These are phyloP conservation scores for Leptographium procerum DNA, from an alignment of 2,329 filamentous ascomycete genomes.

Conservation along the genomic window DNA sequence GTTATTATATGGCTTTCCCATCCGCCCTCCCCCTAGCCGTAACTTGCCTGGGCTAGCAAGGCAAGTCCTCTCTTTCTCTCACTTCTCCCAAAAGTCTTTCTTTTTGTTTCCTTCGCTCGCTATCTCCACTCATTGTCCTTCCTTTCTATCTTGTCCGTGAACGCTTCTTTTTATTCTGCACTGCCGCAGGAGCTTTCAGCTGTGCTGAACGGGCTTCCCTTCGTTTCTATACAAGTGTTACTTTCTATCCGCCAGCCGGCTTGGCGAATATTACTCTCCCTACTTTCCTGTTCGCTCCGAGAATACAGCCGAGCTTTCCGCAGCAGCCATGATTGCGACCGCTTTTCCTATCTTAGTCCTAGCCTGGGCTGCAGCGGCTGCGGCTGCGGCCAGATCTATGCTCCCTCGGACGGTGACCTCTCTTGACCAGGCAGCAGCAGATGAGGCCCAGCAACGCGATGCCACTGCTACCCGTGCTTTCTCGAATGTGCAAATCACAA, in stretches of 20 bases:
- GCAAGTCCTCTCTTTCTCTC: not conserved
- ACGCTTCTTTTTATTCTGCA: not conserved
- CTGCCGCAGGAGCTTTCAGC: not conserved
- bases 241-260: not conserved
- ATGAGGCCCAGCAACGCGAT: conserved; percentile 34
- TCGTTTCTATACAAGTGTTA: not conserved
- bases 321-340: conserved; percentile 5
- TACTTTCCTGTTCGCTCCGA: not conserved
- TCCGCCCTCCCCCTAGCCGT: no score
- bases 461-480: conserved; percentile 31
- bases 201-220: not conserved
- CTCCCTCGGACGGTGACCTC: conserved; percentile 25
- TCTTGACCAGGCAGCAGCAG: conserved; percentile 30
- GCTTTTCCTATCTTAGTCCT: conserved; percentile 13
- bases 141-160: not conserved
- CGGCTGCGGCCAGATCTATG: conserved; percentile 18
- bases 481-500: conserved; percentile 31
- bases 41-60: not conserved
- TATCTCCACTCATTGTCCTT: not conserved
- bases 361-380: conserved; percentile 12
- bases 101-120: not conserved
- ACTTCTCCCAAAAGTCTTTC: not conserved
- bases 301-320: no score
- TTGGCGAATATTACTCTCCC: not conserved
- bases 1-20: not conserved